Evolutionary conservation across 257 asterid genomes (phyloP), one percentile per base, ranked within the genome.

Genomic region (Fraxinus quadrangulata): DNA sequence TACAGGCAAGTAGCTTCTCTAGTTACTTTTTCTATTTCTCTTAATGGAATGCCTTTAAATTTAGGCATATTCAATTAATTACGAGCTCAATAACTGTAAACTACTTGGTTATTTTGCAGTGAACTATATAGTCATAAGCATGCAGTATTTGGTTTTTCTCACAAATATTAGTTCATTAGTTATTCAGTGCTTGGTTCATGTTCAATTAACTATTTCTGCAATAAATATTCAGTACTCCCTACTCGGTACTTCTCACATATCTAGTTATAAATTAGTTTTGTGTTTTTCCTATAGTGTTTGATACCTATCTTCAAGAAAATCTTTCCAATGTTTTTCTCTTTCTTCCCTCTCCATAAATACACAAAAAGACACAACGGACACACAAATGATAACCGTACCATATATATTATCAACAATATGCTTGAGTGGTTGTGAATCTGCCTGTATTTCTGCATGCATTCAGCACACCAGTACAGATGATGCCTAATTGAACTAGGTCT

Each of bases 1-100:
- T 81, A 93, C 86, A 88, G 94, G 99, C 85, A 84, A 78, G 87
- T 84, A 34, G 73, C 70, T 80, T 73, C 34, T 49, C 74, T 51
- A n/a, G 10, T 77, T 77, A 36, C 36, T n/a, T 16, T 71, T 45
- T 63, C 75, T 17, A 72, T 76, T 30, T 51, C 40, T 69, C 42
- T 12, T 61, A 23, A 75, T 80, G 14, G 56, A 67, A 54, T 75
- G 67, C 31, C 8, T 34, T 45, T 33, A 47, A 47, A 30, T 21
- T 71, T 39, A 16, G 17, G 40, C 45, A 70, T 75, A 36, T 59
- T 23, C 61, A 36, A 45, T 72, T 54, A 72, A 30, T 63, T 75
- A 61, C 23, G 47, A 36, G 49, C 39, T 67, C 71, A 74, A 42
- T 73, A 14, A 74, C 67, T 71, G 28, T 75, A 12, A 54, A 65